phyloP scores from a whole-genome alignment of 129 eudicot genomes.

The Flaveria trinervia region DNA sequence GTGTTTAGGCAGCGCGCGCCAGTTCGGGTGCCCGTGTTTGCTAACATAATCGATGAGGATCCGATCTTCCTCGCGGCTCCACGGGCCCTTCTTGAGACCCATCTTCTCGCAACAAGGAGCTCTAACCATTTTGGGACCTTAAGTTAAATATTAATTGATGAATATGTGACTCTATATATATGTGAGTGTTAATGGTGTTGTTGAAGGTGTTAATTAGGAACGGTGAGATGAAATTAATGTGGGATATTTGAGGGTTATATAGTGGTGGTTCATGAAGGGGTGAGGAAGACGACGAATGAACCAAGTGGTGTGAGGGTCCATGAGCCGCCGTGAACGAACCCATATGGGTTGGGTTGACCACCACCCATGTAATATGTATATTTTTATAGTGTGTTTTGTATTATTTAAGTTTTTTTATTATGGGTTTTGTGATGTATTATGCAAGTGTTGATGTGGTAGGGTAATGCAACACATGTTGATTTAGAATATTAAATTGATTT shows the following conservation, averaged over 20 bases:
- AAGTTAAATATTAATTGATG: neutral
- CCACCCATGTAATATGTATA: neutral
- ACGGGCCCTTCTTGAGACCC: slow-evolving; percentile 88
- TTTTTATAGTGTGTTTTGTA: neutral
- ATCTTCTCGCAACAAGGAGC: slow-evolving; percentile 81
- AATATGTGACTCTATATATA: too few relatives aligned
- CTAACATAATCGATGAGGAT: slow-evolving; percentile 47
- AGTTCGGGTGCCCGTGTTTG: slow-evolving; percentile 66
- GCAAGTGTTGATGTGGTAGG: neutral
- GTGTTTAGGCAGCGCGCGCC: slow-evolving; percentile 84
- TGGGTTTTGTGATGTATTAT: neutral
- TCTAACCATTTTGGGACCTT: slow-evolving; percentile 51
- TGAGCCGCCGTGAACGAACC: slow-evolving; percentile 15
- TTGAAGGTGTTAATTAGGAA: neutral
- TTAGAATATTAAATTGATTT: neutral
- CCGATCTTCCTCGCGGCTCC: slow-evolving; percentile 69
- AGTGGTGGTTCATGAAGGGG: neutral
- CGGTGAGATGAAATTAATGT: slow-evolving; percentile 21
- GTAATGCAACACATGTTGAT: neutral
- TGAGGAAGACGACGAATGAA: slow-evolving; percentile 21
- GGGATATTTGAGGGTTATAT: slow-evolving; percentile 13
- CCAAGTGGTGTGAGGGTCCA: slow-evolving; percentile 32
- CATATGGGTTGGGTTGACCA: slow-evolving; percentile 29
- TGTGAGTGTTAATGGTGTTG: neutral
- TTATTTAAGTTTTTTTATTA: neutral